phyloP scores from a whole-genome alignment of 176 grass and related monocot genomes.

The Carex kokanica region DNA sequence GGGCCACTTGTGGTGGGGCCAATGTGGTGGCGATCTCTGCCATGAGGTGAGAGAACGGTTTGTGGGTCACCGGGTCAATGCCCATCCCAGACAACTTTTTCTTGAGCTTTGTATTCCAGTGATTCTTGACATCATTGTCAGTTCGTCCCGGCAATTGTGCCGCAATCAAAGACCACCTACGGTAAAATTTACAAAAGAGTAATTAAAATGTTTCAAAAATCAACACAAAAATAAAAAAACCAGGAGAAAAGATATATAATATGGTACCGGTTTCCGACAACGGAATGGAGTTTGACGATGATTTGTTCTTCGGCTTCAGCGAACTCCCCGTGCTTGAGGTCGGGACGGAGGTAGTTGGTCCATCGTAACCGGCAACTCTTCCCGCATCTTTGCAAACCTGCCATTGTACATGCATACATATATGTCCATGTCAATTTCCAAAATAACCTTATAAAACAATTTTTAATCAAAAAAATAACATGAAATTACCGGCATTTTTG shows the following conservation, averaged over 20 bases:
- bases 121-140: slow-evolving; percentile 99
- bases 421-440: not conserved
- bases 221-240: not conserved
- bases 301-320: slow-evolving; percentile 87
- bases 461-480: not conserved
- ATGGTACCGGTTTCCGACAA: slow-evolving; percentile 68
- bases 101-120: slow-evolving; percentile 99
- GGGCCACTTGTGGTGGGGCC: slow-evolving; percentile 75
- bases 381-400: slow-evolving; percentile 83
- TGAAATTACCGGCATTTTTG: slow-evolving; percentile 78
- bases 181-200: not conserved
- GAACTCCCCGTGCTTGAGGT: slow-evolving; percentile 97
- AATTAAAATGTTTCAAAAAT: not conserved
- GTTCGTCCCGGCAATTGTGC: slow-evolving; percentile 82
- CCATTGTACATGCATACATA: not conserved
- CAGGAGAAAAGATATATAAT: not conserved
- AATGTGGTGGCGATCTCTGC: slow-evolving; percentile 92
- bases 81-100: slow-evolving; percentile 98
- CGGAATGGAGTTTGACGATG: slow-evolving; percentile 90
- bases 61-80: slow-evolving; percentile 94
- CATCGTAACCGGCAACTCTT: slow-evolving; percentile 95
- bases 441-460: not conserved
- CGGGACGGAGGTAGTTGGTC: slow-evolving; percentile 92
- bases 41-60: slow-evolving; percentile 98
- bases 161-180: slow-evolving; percentile 90